Evolutionary conservation across 768 basidiomycete species (phyloP).

Genomic region (Hericium erinaceus): DNA sequence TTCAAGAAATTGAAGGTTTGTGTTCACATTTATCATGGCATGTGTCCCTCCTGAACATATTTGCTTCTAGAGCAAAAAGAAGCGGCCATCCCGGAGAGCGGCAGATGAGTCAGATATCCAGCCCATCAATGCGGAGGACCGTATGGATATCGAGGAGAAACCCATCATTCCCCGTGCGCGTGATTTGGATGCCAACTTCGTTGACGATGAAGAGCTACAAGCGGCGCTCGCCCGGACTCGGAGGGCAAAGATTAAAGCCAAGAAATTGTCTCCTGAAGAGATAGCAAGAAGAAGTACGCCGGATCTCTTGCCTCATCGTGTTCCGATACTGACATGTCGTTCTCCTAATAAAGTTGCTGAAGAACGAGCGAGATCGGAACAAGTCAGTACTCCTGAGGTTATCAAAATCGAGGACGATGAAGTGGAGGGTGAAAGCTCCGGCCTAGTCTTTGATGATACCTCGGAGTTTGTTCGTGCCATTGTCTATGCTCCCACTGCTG

Average conservation of each 20-base stretch:
- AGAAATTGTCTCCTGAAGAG: slow-evolving; percentile 76
- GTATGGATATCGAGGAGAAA: slow-evolving; percentile 77
- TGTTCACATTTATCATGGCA: neutral
- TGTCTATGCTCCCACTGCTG: slow-evolving; percentile 47
- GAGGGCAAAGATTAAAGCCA: slow-evolving; percentile 68
- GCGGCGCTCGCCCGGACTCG: slow-evolving; percentile 82
- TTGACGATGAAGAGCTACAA: slow-evolving; percentile 98
- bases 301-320: neutral
- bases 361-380: slow-evolving; percentile 47
- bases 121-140: slow-evolving; percentile 33
- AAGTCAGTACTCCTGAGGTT: slow-evolving; percentile 25
- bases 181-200: slow-evolving; percentile 80
- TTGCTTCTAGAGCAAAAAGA: slow-evolving; percentile 76
- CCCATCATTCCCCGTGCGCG: slow-evolving; percentile 58
- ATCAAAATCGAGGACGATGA: slow-evolving; percentile 45
- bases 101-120: slow-evolving; percentile 43
- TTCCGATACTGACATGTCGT: neutral
- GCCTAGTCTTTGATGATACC: slow-evolving; percentile 90
- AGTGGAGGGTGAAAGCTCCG: slow-evolving; percentile 33
- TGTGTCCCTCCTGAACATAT: neutral
- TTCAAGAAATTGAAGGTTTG: slow-evolving; percentile 91
- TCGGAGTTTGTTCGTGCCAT: slow-evolving; percentile 92
- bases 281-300: slow-evolving; percentile 64
- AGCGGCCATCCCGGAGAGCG: slow-evolving; percentile 62
- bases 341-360: slow-evolving; percentile 43